Evolutionary conservation across 148 eudicot species (phyloP), one percentile per base, ranked within the genome.

Genomic region (Chenopodium berlandieri): DNA sequence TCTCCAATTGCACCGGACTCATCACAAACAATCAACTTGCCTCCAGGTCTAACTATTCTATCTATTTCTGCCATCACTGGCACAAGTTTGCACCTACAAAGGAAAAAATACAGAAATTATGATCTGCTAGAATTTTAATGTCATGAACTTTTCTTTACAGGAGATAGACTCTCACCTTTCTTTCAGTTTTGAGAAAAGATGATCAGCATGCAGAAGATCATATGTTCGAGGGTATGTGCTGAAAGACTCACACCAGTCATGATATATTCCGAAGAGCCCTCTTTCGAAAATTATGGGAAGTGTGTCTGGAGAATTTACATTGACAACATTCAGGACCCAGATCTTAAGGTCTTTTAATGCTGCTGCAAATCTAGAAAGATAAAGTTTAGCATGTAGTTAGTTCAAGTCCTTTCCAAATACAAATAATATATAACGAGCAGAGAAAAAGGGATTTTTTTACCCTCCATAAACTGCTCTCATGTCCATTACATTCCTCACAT

Each of bases 381-480:
- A n/a, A 70, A 0, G 3, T 16, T 19, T 3, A 47, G 76, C 44
- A 37, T 37, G 44, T 75, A 34, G 32, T 65, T 25, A 80, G 20
- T 32, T 30, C 60, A 31, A 63, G 46, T 17, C 12, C 27, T 52
- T 22, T 60, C 40, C 4, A 52, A 77, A 68, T 32, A 77, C 48
- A 56, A 44, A 23, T 37, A 5, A 4, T 37, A 37, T 37, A 37
- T 37, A 37, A 5, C 32, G 47, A 44, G 32, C 44, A 52, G 48
- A 46, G 20, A 48, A 23, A 79, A 66, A 34, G 9, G 31, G 23
- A 67, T 75, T 27, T 14, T 37, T 37, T 34, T 88, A 94, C 94
- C 98, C 98, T 75, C 98, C 98, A 81, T 94, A 94, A 47, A 88
- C 98, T 72, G 98, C 97, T 88, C 95, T 86, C 95, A 93, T 91